These are phyloP conservation scores for Chaetomiaceae sp. DNA, from an alignment of 2,329 filamentous ascomycete genomes.

Conservation along the genomic window DNA sequence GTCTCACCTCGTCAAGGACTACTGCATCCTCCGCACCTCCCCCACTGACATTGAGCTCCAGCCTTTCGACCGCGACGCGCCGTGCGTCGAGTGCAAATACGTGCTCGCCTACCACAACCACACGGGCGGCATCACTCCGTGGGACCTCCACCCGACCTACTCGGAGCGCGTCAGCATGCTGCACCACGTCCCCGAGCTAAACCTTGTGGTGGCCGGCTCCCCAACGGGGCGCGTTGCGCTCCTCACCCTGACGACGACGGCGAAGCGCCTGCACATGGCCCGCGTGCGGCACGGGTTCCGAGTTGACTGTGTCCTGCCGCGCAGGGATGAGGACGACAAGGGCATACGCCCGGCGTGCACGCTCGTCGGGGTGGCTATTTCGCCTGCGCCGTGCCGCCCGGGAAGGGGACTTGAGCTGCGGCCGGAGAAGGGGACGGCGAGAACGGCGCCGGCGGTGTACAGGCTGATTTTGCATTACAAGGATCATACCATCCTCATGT, in stretches of 20 bases:
- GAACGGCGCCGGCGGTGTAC: slow-evolving; percentile 42
- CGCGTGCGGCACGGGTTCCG: slow-evolving; percentile 42
- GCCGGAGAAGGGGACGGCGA: slow-evolving; percentile 10
- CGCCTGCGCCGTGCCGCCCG: slow-evolving; percentile 51
- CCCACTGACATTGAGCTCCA: slow-evolving; percentile 46
- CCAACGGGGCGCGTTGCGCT: slow-evolving; percentile 62
- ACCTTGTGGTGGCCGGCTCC: slow-evolving; percentile 62
- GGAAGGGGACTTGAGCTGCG: slow-evolving; percentile 26
- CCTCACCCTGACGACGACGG: slow-evolving; percentile 50
- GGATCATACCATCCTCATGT: slow-evolving; percentile 65
- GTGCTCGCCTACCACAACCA: slow-evolving; percentile 31
- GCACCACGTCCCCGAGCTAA: slow-evolving; percentile 62
- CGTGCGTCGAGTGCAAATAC: slow-evolving; percentile 29
- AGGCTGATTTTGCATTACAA: slow-evolving; percentile 67
- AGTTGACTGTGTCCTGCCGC: slow-evolving; percentile 49
- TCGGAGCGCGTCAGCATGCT: slow-evolving; percentile 58
- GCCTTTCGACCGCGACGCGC: slow-evolving; percentile 28
- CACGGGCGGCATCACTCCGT: slow-evolving; percentile 20
- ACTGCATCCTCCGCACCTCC: slow-evolving; percentile 43
- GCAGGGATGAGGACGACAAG: slow-evolving; percentile 41
- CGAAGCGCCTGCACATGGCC: slow-evolving; percentile 24
- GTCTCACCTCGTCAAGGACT: slow-evolving; percentile 17
- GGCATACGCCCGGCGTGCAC: slow-evolving; percentile 43
- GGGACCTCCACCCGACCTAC: slow-evolving; percentile 31
- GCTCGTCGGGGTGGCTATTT: slow-evolving; percentile 63